These are phyloP conservation scores for Aspergillus sp. DNA, from an alignment of 2,329 filamentous ascomycete species.

Conservation along the genomic window DNA sequence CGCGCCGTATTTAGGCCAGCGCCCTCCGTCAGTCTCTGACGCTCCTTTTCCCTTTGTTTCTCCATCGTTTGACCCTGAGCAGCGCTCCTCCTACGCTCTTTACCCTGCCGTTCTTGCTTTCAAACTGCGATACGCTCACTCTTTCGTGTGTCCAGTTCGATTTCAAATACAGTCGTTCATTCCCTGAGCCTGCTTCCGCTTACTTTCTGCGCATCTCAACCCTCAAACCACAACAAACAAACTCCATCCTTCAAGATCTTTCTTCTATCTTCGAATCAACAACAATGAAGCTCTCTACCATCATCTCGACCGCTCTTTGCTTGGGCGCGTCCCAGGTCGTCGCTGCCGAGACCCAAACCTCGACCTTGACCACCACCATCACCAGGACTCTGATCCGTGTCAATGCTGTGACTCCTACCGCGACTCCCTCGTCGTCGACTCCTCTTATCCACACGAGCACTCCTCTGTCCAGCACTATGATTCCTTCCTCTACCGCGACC, in stretches of 20 bases:
- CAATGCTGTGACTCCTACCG: conserved; percentile 39
- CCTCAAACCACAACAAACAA: background rate
- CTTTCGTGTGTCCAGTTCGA: conserved; percentile 20
- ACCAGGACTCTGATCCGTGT: conserved; percentile 47
- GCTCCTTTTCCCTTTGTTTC: conserved; percentile 17
- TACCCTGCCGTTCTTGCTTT: conserved; percentile 15
- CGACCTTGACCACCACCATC: conserved; percentile 34
- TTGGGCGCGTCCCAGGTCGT: conserved; percentile 34
- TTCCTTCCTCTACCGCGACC: conserved; percentile 9
- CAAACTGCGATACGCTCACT: conserved; percentile 25
- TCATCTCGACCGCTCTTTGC: conserved; percentile 35
- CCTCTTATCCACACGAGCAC: conserved; percentile 32
- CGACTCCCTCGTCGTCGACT: conserved; percentile 16
- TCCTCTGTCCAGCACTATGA: conserved; percentile 15
- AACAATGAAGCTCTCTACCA: conserved; percentile 39
- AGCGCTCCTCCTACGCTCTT: conserved; percentile 30
- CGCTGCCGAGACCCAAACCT: conserved; percentile 24
- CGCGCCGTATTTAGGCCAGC: conserved; percentile 13
- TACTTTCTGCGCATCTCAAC: background rate
- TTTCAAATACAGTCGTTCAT: conserved; percentile 13
- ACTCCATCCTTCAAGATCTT: conserved; percentile 4
- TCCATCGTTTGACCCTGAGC: conserved; percentile 21
- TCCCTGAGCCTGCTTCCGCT: conserved; percentile 10
- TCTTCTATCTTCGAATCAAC: conserved; percentile 1
- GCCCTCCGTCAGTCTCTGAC: conserved; percentile 6